Base-by-base conservation (phyloP, 331 rosid genomes). In the Saraca asoca region DNA sequence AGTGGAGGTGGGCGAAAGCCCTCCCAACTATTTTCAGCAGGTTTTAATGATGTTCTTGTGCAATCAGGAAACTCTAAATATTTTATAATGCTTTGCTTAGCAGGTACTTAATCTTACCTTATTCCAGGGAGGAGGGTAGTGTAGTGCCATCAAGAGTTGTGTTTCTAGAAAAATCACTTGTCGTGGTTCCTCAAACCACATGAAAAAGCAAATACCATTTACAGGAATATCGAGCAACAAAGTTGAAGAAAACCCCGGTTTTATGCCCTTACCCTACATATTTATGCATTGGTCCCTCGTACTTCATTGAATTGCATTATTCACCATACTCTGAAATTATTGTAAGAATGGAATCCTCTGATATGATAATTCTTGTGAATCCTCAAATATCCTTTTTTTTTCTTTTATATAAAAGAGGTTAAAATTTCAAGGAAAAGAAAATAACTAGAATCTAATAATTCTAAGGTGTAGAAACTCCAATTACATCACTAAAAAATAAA, bases 121-220 rank as follows among this genome's bases (percentile, higher is more conserved):
- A 16, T 37, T 79, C 58, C 73, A 87, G 90, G 95, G 97, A 54
- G 95, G 97, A 34, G 97, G 95, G 7, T 91, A 95, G 95, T 88
- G 95, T 61, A 88, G 88, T 71, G 68, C 85, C 29, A 76, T 88
- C 46, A 83, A 35, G 62, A 85, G 34, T 58, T 91, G 97, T 70
- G 88, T 84, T 31, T 91, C 65, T 24, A 87, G 96, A 58, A 91
- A 91, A 75, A 88, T 96, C 24, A 91, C 97, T 42, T 95, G 97
- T 8, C 96, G 95, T 0, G 96, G 95, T 58, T 91, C 96, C 55
- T 81, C 96, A n/a, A 81, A 81, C 2, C 73, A 13, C 59, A 91
- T 91, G 96, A 91, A 91, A 66, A 85, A 83, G 67, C 71, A 81
- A 35, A 53, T 91, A 42, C 84, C 90, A 11, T 88, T 91, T 83